Conservation (phyloP, 139 green algal genomes). For the Micromonas commoda region DNA sequence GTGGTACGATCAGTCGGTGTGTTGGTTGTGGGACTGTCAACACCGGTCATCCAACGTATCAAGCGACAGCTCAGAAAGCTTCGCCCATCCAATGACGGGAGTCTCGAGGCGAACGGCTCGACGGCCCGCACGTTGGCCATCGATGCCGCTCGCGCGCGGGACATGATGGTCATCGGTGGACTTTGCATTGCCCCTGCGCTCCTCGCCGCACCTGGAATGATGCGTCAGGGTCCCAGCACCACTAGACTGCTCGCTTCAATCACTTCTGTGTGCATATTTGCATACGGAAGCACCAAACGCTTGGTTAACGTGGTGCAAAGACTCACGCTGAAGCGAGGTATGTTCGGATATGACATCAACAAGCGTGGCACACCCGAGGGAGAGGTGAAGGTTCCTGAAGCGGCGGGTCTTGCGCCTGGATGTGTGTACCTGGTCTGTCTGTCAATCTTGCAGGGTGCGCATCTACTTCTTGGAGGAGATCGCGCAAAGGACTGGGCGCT, state of each 20-base stretch:
- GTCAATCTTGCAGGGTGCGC: constrained; percentile 23
- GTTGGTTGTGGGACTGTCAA: too few relatives aligned
- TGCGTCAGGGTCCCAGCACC: too few relatives aligned
- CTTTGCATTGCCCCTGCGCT: too few relatives aligned
- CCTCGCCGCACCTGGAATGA: too few relatives aligned
- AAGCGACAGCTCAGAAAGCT: too few relatives aligned
- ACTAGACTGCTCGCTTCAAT: neutral
- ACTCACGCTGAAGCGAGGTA: neutral
- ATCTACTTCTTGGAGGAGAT: constrained; percentile 16
- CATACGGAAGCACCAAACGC: neutral
- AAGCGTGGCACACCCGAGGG: constrained; percentile 38
- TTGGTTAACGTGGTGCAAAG: neutral
- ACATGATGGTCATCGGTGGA: too few relatives aligned
- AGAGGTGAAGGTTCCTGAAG: constrained; percentile 60
- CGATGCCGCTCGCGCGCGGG: too few relatives aligned
- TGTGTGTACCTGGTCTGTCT: constrained; percentile 84
- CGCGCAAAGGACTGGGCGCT: constrained; percentile 81
- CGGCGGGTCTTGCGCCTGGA: constrained; percentile 71
- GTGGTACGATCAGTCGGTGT: too few relatives aligned
- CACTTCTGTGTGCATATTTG: neutral
- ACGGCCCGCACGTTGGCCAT: too few relatives aligned
- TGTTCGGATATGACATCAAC: constrained; percentile 45
- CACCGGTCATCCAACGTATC: too few relatives aligned
- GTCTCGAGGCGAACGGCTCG: too few relatives aligned
- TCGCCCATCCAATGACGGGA: too few relatives aligned